Evolutionary conservation across 2,329 filamentous ascomycete species (phyloP).

Genomic region (Calonectria leucothoes): DNA sequence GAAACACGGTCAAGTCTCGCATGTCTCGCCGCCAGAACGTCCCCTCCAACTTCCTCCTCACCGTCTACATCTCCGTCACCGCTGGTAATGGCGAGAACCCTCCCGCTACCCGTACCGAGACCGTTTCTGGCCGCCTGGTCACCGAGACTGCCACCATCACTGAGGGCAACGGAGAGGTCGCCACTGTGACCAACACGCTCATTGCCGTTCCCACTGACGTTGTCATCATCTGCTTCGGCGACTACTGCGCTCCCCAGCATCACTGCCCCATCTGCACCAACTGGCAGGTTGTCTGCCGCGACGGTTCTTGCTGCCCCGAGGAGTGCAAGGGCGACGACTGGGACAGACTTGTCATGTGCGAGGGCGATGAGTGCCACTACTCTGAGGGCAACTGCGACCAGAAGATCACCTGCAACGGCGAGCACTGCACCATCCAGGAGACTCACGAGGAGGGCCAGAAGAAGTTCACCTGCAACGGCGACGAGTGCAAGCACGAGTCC

Average conservation of each 20-base stretch:
- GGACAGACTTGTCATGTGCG: slow-evolving; percentile 48
- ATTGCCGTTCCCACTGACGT: slow-evolving; percentile 36
- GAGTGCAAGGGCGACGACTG: slow-evolving; percentile 40
- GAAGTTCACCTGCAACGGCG: slow-evolving; percentile 49
- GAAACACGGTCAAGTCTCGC: slow-evolving; percentile 22
- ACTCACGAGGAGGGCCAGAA: slow-evolving; percentile 35
- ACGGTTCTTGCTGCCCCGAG: slow-evolving; percentile 46
- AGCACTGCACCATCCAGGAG: slow-evolving; percentile 43
- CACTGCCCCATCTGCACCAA: slow-evolving; percentile 43
- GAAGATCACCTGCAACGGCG: slow-evolving; percentile 43
- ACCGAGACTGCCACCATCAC: slow-evolving; percentile 42
- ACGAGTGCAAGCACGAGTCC: slow-evolving; percentile 44
- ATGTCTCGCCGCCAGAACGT: slow-evolving; percentile 36
- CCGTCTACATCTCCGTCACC: slow-evolving; percentile 28
- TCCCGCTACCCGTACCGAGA: slow-evolving; percentile 36
- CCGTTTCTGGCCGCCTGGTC: slow-evolving; percentile 32
- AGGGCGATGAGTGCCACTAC: slow-evolving; percentile 43
- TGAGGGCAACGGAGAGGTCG: slow-evolving; percentile 21
- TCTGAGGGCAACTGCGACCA: slow-evolving; percentile 41
- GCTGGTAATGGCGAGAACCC: slow-evolving; percentile 18
- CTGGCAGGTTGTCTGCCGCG: slow-evolving; percentile 48
- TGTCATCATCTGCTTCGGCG: slow-evolving; percentile 45
- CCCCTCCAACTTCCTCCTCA: slow-evolving; percentile 36
- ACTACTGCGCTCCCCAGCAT: slow-evolving; percentile 43
- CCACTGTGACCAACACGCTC: slow-evolving; percentile 35